Percentiles rank a stretch among this genome's conserved stretches.
Evolutionary conservation across 2,329 filamentous ascomycete species (phyloP).

Genomic region (Chalara sp.): DNA sequence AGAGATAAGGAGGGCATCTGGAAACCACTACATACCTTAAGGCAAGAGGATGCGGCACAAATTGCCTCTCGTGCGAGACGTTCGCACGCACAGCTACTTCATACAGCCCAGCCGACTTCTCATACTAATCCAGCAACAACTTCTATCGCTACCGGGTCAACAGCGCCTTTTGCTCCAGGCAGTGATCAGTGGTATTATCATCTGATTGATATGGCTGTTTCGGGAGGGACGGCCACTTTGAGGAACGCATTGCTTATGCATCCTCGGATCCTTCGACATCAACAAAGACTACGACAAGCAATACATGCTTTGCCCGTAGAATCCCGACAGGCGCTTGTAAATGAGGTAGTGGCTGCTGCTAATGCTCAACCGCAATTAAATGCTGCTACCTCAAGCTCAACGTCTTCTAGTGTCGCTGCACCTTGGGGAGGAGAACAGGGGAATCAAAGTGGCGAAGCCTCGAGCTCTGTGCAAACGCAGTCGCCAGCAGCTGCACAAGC

Average conservation of each 20-base stretch:
- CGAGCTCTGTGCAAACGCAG: too few species aligned
- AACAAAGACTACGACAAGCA: conserved; percentile 8
- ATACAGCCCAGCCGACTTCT: too few species aligned
- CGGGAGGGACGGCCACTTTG: conserved; percentile 41
- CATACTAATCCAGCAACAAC: background rate
- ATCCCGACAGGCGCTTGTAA: conserved; percentile 11
- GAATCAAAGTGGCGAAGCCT: too few species aligned
- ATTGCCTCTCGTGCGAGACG: conserved; percentile 31
- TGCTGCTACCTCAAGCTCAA: too few species aligned
- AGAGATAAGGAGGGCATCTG: conserved; percentile 79
- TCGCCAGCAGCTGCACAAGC: too few species aligned
- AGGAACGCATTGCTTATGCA: conserved; percentile 16
- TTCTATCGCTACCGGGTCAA: conserved; percentile 7
- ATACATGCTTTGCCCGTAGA: conserved; percentile 11
- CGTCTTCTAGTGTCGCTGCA: too few species aligned
- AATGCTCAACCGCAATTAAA: conserved; percentile 3
- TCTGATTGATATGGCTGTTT: conserved; percentile 47
- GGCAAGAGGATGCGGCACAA: conserved; percentile 63
- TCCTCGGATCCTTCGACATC: conserved; percentile 17
- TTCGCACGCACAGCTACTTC: too few species aligned
- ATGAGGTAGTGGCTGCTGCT: conserved; percentile 9
- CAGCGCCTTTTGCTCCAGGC: conserved; percentile 26
- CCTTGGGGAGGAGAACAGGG: too few species aligned
- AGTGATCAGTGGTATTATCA: conserved; percentile 35
- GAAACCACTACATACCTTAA: conserved; percentile 68